Percentiles rank a stretch among this genome's conserved stretches.
Evolutionary conservation across 768 basidiomycete species (phyloP).

Genomic region (Daedaleopsis nitida): DNA sequence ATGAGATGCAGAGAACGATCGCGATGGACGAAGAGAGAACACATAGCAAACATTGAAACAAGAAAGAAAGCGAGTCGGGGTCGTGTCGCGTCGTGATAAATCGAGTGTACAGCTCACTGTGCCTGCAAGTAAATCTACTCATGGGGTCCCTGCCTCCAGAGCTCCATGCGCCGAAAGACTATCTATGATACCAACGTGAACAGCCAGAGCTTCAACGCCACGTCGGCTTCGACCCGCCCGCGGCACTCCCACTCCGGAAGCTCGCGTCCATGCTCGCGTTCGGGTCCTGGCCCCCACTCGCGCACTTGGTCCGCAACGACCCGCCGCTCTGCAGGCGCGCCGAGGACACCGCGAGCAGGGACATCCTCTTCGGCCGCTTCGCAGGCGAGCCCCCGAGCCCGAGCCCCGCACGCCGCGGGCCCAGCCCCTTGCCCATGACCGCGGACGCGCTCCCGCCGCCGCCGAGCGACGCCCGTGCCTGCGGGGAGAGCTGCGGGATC

Average conservation of each 20-base stretch:
- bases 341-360: conserved; percentile 43
- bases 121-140: neutral
- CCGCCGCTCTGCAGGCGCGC: conserved; percentile 29
- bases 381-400: conserved; percentile 47
- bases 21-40: neutral
- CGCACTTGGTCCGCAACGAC: conserved; percentile 24
- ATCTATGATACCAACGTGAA: conserved; percentile 8
- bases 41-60: conserved; percentile 24
- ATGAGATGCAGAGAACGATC: neutral
- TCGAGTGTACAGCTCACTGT: conserved; percentile 9
- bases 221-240: conserved; percentile 45
- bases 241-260: conserved; percentile 39
- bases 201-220: conserved; percentile 50
- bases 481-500: conserved; percentile 69
- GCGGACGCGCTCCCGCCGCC: conserved; percentile 29
- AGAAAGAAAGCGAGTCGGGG: conserved; percentile 10
- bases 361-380: conserved; percentile 61
- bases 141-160: conserved; percentile 9
- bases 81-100: conserved; percentile 22
- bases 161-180: conserved; percentile 1
- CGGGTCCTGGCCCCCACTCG: conserved; percentile 30
- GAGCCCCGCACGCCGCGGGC: conserved; percentile 45
- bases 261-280: conserved; percentile 53
- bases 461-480: conserved; percentile 36
- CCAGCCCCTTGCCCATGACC: conserved; percentile 16